A percentile compares a stretch with the other conserved stretches of the same genome.
Conservation (phyloP, 2,329 filamentous ascomycete genomes). For the Pseudogymnoascus sp. region DNA sequence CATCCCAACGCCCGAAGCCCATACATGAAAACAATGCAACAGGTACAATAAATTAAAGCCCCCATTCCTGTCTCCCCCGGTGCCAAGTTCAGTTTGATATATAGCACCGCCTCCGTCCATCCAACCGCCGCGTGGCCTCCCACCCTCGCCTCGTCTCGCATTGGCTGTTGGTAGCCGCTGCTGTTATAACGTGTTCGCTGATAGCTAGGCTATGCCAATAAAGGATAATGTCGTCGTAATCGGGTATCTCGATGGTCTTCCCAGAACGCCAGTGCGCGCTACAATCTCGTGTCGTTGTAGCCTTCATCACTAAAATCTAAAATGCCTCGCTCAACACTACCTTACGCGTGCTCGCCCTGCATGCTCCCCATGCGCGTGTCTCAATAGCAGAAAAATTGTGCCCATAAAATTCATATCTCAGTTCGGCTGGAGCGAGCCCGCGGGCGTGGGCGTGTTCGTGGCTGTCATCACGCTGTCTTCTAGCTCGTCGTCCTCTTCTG, state of each 20-base stretch:
- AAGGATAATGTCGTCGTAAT: neutral
- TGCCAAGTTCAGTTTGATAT: neutral
- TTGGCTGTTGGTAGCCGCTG: neutral
- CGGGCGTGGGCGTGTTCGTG: neutral
- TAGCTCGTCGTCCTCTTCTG: neutral
- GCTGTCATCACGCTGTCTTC: neutral
- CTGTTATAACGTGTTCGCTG: neutral
- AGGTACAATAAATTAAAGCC: neutral
- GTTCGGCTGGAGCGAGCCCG: neutral
- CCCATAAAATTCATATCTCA: neutral
- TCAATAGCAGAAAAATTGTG: neutral
- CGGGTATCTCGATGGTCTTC: constrained; percentile 3
- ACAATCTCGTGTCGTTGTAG: neutral
- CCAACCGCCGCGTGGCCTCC: neutral
- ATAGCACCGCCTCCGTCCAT: neutral
- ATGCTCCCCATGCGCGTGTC: neutral
- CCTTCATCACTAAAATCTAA: neutral
- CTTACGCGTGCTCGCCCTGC: neutral
- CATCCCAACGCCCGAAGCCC: neutral
- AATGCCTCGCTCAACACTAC: constrained; percentile 3
- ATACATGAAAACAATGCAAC: constrained; percentile 4
- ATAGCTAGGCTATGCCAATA: neutral
- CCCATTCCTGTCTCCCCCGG: neutral
- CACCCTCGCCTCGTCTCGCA: neutral
- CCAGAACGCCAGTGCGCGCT: neutral